Conservation (phyloP, 129 eudicot species). For the Flaveria bidentis region DNA sequence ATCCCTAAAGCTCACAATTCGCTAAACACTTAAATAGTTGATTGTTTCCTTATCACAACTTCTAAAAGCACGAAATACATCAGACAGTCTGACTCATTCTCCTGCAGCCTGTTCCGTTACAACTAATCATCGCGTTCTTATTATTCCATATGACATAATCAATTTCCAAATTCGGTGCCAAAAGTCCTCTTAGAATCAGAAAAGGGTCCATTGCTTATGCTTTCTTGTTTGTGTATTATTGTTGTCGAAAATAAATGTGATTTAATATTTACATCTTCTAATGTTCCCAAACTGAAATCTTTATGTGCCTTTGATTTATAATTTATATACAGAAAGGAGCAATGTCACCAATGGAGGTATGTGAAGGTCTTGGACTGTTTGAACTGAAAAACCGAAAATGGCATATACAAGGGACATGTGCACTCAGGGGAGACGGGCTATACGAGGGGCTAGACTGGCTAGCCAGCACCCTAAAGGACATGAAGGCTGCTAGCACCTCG, state of each 20-base stretch:
- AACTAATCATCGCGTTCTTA: neutral
- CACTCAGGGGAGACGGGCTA: conserved; percentile 92
- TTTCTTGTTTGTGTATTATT: neutral
- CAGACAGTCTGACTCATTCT: neutral
- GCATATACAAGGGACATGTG: conserved; percentile 99
- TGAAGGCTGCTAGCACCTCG: conserved; percentile 78
- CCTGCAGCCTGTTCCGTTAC: neutral
- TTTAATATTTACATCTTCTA: neutral
- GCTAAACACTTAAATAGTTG: neutral
- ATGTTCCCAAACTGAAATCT: neutral
- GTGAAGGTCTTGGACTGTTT: conserved; percentile 87
- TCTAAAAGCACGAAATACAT: neutral
- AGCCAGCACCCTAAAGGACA: conserved; percentile 88
- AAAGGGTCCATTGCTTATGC: neutral
- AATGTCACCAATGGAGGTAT: conserved; percentile 93
- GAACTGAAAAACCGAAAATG: conserved; percentile 93
- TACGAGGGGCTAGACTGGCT: conserved; percentile 99
- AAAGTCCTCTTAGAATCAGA: neutral
- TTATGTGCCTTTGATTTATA: neutral
- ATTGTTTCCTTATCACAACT: neutral
- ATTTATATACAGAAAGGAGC: conserved; percentile 73
- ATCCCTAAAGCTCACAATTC: conserved; percentile 6
- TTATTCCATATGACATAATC: neutral
- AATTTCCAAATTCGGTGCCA: neutral
- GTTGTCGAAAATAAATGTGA: neutral